These are phyloP conservation scores for Botrytis sinoallii DNA, from an alignment of 2,329 filamentous ascomycete species.

Conservation along the genomic window DNA sequence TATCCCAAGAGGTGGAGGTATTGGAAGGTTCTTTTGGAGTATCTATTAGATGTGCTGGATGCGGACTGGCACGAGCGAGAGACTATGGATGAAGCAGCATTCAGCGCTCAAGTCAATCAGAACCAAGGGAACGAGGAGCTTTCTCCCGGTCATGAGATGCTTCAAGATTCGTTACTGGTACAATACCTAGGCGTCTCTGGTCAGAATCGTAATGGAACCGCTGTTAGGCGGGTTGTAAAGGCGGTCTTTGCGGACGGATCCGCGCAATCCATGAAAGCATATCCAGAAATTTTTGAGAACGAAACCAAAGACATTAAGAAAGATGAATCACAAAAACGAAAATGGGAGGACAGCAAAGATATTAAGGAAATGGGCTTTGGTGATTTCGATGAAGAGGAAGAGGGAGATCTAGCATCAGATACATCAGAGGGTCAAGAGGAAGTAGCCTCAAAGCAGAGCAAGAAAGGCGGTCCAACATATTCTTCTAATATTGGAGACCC, in stretches of 20 bases:
- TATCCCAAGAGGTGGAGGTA: slow-evolving; percentile 73
- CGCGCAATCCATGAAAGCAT: slow-evolving; percentile 51
- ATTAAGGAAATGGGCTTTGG: slow-evolving; percentile 42
- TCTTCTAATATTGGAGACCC: slow-evolving; percentile 31
- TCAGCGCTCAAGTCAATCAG: slow-evolving; percentile 30
- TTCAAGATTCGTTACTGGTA: slow-evolving; percentile 57
- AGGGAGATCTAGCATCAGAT: slow-evolving; percentile 13
- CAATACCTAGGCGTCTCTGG: slow-evolving; percentile 44
- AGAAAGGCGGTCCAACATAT: slow-evolving; percentile 1
- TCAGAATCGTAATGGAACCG: not conserved
- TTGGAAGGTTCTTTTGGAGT: slow-evolving; percentile 78
- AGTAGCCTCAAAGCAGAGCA: not conserved
- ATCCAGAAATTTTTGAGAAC: slow-evolving; percentile 63
- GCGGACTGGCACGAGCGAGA: slow-evolving; percentile 62
- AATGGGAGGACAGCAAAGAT: slow-evolving; percentile 39
- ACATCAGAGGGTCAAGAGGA: slow-evolving; percentile 10
- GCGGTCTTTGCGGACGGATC: slow-evolving; percentile 66
- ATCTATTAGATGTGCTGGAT: slow-evolving; percentile 76
- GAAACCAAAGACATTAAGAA: slow-evolving; percentile 53
- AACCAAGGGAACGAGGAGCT: slow-evolving; percentile 28
- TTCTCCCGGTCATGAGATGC: slow-evolving; percentile 34
- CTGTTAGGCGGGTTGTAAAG: slow-evolving; percentile 51
- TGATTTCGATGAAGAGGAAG: slow-evolving; percentile 45
- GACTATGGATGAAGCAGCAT: slow-evolving; percentile 42
- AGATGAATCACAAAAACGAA: slow-evolving; percentile 48